These are phyloP conservation scores for Amoebophrya sp. DNA, from an alignment of 169 alveolate genomes.

Conservation along the genomic window DNA sequence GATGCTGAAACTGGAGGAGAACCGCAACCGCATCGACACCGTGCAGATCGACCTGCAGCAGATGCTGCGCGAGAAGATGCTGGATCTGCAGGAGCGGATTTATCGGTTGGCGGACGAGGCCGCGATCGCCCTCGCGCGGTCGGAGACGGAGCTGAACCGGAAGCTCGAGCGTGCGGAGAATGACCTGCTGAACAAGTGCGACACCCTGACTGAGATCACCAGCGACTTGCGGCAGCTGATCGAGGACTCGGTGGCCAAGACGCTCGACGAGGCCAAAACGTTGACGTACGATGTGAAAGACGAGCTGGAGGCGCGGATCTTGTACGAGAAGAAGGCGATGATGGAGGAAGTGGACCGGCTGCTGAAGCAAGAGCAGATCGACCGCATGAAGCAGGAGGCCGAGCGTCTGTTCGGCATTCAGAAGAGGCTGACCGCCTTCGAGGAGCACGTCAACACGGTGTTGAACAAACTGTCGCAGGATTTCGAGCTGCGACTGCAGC, in stretches of 20 bases:
- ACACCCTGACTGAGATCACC: not conserved
- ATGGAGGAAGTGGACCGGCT: not conserved
- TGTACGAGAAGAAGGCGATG: not conserved
- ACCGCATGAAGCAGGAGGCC: not conserved
- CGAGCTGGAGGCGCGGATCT: not conserved
- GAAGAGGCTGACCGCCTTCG: not conserved
- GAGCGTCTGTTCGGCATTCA: not conserved
- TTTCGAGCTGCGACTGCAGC: too few species aligned
- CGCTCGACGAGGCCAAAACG: not conserved
- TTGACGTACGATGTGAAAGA: not conserved
- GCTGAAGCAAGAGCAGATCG: not conserved
- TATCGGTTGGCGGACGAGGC: not conserved
- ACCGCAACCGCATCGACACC: not conserved
- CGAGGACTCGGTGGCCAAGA: not conserved
- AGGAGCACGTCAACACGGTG: not conserved
- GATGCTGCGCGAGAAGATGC: not conserved
- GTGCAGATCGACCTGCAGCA: not conserved
- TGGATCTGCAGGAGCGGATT: constrained; percentile 17
- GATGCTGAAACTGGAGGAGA: constrained; percentile 1
- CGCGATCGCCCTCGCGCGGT: not conserved
- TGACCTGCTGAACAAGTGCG: not conserved
- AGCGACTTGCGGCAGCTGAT: not conserved
- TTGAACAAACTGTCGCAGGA: too few species aligned
- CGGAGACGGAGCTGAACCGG: too few species aligned
- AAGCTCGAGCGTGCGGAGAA: not conserved